phyloP scores from a whole-genome alignment of 2,329 filamentous ascomycete genomes.

The Trichoderma cornu-damae region DNA sequence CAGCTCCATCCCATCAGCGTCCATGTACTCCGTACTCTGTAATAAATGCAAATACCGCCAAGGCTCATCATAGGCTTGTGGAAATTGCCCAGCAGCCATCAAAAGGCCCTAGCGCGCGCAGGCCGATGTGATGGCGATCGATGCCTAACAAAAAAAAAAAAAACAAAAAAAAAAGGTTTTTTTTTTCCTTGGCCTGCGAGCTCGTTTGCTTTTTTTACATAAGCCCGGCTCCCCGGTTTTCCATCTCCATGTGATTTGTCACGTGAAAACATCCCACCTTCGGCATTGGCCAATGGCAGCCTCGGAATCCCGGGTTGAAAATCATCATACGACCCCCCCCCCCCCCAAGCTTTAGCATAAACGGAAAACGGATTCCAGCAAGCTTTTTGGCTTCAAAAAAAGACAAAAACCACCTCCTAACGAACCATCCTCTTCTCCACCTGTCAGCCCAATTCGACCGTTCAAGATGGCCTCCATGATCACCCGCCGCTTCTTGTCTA shows the following conservation, averaged over 20 bases:
- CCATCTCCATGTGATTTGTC: conserved; percentile 21
- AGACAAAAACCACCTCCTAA: conserved; percentile 22
- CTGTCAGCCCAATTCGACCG: conserved; percentile 22
- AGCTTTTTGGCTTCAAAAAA: conserved; percentile 19
- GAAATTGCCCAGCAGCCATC: conserved; percentile 12
- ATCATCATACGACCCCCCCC: conserved; percentile 18
- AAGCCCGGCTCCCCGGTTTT: background rate
- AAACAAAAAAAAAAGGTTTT: too few species aligned
- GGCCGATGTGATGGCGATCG: background rate
- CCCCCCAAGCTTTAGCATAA: conserved; percentile 10
- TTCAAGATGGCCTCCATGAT: conserved; percentile 53
- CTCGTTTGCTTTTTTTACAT: conserved; percentile 13
- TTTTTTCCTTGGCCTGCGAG: background rate
- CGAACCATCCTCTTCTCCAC: conserved; percentile 18
- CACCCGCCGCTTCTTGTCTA: conserved; percentile 52
- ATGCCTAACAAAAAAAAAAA: conserved; percentile 13
- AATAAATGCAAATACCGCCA: background rate
- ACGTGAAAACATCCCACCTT: conserved; percentile 22
- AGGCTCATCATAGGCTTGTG: conserved; percentile 6
- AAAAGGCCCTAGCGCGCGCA: background rate
- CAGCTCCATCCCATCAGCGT: background rate
- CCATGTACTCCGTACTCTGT: background rate
- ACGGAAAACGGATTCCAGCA: too few species aligned
- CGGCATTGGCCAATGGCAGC: conserved; percentile 31
- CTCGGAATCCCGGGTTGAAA: conserved; percentile 18